A percentile compares a stretch with the other conserved stretches of the same genome.
Evolutionary conservation across 2,329 filamentous ascomycete genomes (phyloP).

Genomic region (Cephalotrichum gorgonifer): DNA sequence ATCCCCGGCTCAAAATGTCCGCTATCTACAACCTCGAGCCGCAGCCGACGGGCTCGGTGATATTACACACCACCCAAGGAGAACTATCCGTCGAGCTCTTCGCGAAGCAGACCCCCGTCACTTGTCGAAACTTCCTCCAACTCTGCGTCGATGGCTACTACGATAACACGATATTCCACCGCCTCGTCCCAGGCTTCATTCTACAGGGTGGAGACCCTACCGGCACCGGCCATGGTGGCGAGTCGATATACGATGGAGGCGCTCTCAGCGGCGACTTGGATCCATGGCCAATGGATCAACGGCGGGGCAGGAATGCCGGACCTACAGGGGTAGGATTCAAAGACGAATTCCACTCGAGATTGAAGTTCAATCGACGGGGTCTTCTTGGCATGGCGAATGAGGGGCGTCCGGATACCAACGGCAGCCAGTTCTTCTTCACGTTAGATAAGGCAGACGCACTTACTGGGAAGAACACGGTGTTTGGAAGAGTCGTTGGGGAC

Average conservation of each 20-base stretch:
- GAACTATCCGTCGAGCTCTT: conserved; percentile 89
- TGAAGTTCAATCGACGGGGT: conserved; percentile 88
- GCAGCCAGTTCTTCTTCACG: conserved; percentile 96
- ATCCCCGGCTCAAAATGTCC: conserved; percentile 49
- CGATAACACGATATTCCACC: conserved; percentile 86
- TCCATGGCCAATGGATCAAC: conserved; percentile 58
- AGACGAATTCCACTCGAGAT: conserved; percentile 84
- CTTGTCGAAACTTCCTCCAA: conserved; percentile 92
- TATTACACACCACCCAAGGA: conserved; percentile 82
- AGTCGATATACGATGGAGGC: conserved; percentile 83
- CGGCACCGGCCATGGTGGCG: conserved; percentile 81
- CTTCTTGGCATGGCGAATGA: conserved; percentile 95
- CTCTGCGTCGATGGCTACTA: conserved; percentile 94
- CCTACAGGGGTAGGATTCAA: conserved; percentile 50
- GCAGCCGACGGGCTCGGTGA: conserved; percentile 82
- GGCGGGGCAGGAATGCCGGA: conserved; percentile 51
- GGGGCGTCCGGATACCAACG: conserved; percentile 66
- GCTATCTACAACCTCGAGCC: conserved; percentile 85
- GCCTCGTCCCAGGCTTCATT: conserved; percentile 83
- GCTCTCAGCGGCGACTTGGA: conserved; percentile 64
- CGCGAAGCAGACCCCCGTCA: conserved; percentile 84
- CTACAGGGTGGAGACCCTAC: conserved; percentile 92
- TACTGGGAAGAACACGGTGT: conserved; percentile 83
- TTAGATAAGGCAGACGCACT: conserved; percentile 76
- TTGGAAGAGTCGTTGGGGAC: conserved; percentile 83